Evolutionary conservation across 805 yeast species (phyloP), one percentile per base, ranked within the genome.

Genomic region (Zygotorulaspora florentina): DNA sequence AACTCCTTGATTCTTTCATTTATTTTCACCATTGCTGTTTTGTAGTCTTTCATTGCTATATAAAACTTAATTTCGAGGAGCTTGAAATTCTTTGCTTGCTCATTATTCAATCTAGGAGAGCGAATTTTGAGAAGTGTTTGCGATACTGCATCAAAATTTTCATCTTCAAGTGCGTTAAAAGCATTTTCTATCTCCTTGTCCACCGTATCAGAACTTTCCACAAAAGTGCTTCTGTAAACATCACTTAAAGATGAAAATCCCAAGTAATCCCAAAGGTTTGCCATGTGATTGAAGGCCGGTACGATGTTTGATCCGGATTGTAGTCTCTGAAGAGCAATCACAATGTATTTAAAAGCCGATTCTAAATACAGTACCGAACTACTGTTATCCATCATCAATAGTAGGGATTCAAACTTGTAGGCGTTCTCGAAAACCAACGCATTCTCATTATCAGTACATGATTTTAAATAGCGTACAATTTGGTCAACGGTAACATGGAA

Each of bases 401-500:
- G 77, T 2, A 77, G 61, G 0, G 85, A 77, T 55, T 85, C 88
- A 50, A 80, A 79, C 52, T 81, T 81, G 58, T 77, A 82, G 8
- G 87, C 81, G 59, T 79, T 73, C 1, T 90, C 77, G 44, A 68
- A 62, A 4, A 61, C 47, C 1, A 39, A 34, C 1, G 64, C 54
- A 20, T 57, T 53, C n/a, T 62, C 67, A 15, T 51, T 46, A 31
- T 56, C 64, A 3, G 66, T 47, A 27, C 62, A 58, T 1, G 62
- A 48, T 42, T 68, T 67, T 36, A 69, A 52, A 56, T 83, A 85
- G 45, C 78, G 79, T 18, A 86, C 65, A 10, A 87, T 74, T 57
- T 85, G 90, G 47, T 77, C 82, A 46, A 80, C 80, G 25, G 84
- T 75, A 5, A 76, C 72, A 48, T 75, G 76, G 48, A 81, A 73